Conservation (phyloP, 768 basidiomycete genomes). For the Suillus spraguei region DNA sequence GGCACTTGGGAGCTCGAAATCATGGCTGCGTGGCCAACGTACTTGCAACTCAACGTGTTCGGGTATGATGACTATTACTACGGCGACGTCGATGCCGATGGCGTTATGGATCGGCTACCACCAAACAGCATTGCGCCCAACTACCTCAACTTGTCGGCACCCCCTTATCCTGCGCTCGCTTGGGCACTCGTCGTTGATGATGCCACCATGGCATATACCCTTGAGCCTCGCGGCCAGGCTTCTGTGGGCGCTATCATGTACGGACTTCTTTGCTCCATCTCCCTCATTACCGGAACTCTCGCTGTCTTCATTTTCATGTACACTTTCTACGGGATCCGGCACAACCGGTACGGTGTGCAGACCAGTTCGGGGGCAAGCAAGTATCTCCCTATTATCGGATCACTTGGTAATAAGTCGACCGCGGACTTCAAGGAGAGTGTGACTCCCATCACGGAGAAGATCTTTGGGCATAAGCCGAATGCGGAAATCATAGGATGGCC, state of each 20-base stretch:
- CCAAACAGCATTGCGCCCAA: constrained; percentile 86
- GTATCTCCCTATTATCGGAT: constrained; percentile 89
- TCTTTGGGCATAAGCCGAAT: constrained; percentile 59
- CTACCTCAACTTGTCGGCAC: constrained; percentile 90
- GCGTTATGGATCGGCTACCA: constrained; percentile 86
- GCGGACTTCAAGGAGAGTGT: constrained; percentile 66
- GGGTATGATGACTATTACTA: constrained; percentile 92
- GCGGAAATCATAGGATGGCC: constrained; percentile 95
- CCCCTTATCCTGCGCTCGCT: constrained; percentile 83
- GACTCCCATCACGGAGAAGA: constrained; percentile 67
- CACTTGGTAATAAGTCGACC: constrained; percentile 63
- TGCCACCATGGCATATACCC: constrained; percentile 69
- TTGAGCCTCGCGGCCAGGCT: constrained; percentile 82
- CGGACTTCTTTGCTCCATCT: constrained; percentile 78
- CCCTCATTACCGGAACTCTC: constrained; percentile 80
- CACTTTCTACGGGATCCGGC: constrained; percentile 94
- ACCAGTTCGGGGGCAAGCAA: constrained; percentile 67
- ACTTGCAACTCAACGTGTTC: constrained; percentile 88
- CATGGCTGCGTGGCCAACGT: constrained; percentile 90
- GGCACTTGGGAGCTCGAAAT: constrained; percentile 85
- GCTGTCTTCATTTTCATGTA: constrained; percentile 91
- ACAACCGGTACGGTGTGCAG: constrained; percentile 90
- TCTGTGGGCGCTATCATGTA: constrained; percentile 87
- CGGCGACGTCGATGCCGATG: constrained; percentile 87
- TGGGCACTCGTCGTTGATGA: constrained; percentile 88